Base-by-base conservation (phyloP, 495 filamentous ascomycete species). In the Collariella sp. region DNA sequence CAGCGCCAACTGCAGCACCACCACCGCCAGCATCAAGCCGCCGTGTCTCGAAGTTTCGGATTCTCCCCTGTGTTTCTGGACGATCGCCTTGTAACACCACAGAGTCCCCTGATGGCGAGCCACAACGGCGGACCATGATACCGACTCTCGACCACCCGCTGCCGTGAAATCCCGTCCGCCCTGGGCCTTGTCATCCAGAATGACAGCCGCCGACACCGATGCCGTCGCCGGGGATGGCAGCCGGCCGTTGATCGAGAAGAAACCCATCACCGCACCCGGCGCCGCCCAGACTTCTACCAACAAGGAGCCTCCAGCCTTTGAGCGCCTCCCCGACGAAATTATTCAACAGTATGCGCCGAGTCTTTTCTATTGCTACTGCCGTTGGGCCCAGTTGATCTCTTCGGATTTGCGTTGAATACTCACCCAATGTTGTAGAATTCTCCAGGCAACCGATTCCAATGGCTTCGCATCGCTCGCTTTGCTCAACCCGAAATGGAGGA, bases 391-490 rank as follows among this genome's bases (percentile, higher is more conserved):
- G 10, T 31, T 44, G 3, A 9, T 24, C 18, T 42, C 45, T 53
- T 38, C 34, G 40, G 24, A 52, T 52, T 3, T 18, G 35, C 45
- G 5, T 16, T n/a, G n/a, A n/a, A 13, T 50, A 35, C 59, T 53
- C 40, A 65, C 48, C 47, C 38, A 12, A 26, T 7, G 13, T 41
- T 52, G 1, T 63, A 94, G 88, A 61, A 91, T 91, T 59, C 80
- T 94, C 38, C 82, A 83, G 66, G 72, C 78, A 38, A 81, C 79
- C 38, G 87, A 88, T 59, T 79, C 88, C 47, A 84, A 88, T 68
- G 81, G 81, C 38, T 94, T 94, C 67, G 86, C 88, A 22, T 93
- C 88, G 26, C 73, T 94, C 50, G 76, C 86, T n/a, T 68, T 90
- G n/a, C 70, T 94, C 56, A 91, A 89, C 69, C 73, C 77, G 46